Evolutionary conservation across 2,329 filamentous ascomycete species (phyloP), one percentile per base, ranked within the genome.

Genomic region (Geoglossum cookeanum): DNA sequence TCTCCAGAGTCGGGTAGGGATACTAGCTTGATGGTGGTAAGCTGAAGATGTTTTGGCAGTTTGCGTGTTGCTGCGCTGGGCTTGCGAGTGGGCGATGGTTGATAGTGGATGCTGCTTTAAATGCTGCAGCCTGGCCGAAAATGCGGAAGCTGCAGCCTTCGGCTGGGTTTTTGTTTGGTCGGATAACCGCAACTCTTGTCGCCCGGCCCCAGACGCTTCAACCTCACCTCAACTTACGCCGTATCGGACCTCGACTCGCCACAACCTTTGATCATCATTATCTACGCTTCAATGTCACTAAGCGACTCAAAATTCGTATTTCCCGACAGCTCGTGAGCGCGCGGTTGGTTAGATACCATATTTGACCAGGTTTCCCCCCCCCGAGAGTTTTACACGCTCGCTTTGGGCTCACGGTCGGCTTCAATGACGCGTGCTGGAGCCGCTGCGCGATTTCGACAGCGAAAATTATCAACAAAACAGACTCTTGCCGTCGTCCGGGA

Each of bases 401-500:
- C 45, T 17, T 35, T 22, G 22, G 22, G 30, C 17, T 22, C 37
- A 37, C 55, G 44, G 55, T 39, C 30, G 55, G 45, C 49, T 22
- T 35, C 68, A 73, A 81, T 81, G 78, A 77, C 77, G 57, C 57
- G 57, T 27, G 37, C 52, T 27, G 56, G 56, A 33, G 17, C 53
- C 64, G 78, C 77, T 68, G 73, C 81, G 71, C 83, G 84, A 72
- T 81, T 88, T 69, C 79, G 85, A 69, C 84, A 87, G 77, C 85
- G 88, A 75, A 97, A 97, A 77, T 80, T 96, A 72, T 92, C 85
- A 72, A 81, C 86, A 67, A 94, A 94, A 76, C 88, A 89, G 69
- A 82, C 83, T 65, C 83, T 96, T 68, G 83, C 84, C 60, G 84
- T 98, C 65, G 79, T 96, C 67, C 81, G 85, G 70, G 91, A 97